These are phyloP conservation scores for Punctularia strigosozonata DNA, from an alignment of 768 basidiomycete genomes.

Conservation along the genomic window DNA sequence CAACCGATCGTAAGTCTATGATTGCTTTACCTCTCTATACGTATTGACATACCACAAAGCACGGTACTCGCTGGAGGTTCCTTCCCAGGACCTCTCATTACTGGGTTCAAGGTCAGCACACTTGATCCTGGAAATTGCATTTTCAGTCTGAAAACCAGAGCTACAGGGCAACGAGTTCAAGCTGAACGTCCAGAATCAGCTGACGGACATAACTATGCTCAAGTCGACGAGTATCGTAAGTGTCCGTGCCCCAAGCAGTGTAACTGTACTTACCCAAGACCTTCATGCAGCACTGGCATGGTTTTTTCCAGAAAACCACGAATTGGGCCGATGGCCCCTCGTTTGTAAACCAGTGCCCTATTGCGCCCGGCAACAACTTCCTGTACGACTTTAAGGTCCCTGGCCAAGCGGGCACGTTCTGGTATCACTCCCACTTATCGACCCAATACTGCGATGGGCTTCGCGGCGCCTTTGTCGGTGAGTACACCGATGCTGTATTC, in stretches of 20 bases:
- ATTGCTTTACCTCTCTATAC: no score
- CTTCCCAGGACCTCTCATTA: constrained; percentile 38
- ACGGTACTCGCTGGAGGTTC: constrained; percentile 32
- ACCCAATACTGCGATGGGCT: constrained; percentile 29
- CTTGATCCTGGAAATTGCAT: no score
- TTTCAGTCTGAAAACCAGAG: no score
- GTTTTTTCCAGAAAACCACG: constrained; percentile 29
- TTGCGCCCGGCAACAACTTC: constrained; percentile 28
- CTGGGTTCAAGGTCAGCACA: constrained; percentile 32
- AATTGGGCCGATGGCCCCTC: constrained; percentile 34
- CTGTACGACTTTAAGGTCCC: constrained; percentile 25
- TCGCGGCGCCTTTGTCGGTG: constrained; percentile 17
- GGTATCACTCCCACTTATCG: constrained; percentile 25
- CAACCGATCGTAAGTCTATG: background rate
- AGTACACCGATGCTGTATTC: no score
- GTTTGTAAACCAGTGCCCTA: constrained; percentile 34
- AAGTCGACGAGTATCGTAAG: constrained; percentile 39
- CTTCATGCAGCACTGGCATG: constrained; percentile 41
- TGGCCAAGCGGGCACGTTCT: constrained; percentile 24
- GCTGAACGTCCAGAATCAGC: constrained; percentile 33
- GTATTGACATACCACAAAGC: no score
- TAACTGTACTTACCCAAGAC: background rate
- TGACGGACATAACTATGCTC: constrained; percentile 35
- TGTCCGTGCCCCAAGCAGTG: background rate
- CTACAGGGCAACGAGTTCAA: constrained; percentile 23